Conservation (phyloP, 306 rosid genomes). For the Datisca glomerata region DNA sequence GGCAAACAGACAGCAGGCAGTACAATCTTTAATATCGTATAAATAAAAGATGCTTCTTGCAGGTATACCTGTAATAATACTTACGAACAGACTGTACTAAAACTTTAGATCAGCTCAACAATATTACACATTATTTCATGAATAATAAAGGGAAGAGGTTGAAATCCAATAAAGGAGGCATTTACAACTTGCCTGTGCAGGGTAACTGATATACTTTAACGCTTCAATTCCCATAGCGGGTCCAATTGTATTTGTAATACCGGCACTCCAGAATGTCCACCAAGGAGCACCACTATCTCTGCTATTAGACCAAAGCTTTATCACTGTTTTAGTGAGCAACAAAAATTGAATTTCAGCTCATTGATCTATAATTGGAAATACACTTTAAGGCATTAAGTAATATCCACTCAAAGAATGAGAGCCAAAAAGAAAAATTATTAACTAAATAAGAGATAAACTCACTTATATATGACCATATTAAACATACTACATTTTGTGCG, state of each 20-base stretch:
- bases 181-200: constrained; percentile 68
- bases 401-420: neutral
- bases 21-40: no score
- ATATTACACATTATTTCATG: no score
- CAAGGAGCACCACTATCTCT: constrained; percentile 70
- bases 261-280: constrained; percentile 94
- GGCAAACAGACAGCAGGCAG: no score
- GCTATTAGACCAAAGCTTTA: constrained; percentile 61
- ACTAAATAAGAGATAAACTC: constrained; percentile 20
- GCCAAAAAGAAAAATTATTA: neutral
- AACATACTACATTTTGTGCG: constrained; percentile 87
- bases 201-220: constrained; percentile 89
- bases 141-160: no score
- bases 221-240: constrained; percentile 99
- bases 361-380: neutral
- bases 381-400: no score
- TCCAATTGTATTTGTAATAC: constrained; percentile 95
- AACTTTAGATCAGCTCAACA: no score
- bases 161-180: neutral
- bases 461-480: constrained; percentile 89
- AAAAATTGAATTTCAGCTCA: no score
- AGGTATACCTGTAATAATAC: no score
- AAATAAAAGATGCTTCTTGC: no score
- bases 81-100: no score
- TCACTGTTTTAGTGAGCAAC: no score